Conservation (phyloP, 1,284 basidiomycete species). For the Rhodotorula sp. region DNA sequence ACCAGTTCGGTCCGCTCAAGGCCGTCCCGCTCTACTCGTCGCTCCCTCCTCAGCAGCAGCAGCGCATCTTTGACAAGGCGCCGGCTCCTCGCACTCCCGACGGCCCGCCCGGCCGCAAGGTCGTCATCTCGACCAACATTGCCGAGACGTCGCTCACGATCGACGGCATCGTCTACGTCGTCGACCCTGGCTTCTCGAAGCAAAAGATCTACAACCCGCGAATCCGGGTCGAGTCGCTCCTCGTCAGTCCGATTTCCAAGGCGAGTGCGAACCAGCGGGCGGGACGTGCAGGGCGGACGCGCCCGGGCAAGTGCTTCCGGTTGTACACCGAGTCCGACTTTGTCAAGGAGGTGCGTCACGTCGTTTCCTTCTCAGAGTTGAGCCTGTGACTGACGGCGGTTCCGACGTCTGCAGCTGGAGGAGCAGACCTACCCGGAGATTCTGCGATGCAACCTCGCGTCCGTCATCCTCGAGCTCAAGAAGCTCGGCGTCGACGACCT, state of each 20-base stretch:
- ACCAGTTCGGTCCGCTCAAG: constrained; percentile 73
- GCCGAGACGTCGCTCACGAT: constrained; percentile 98
- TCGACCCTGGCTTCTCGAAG: constrained; percentile 96
- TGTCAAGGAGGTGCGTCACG: constrained; percentile 63
- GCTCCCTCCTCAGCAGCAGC: constrained; percentile 88
- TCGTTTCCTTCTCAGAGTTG: no score
- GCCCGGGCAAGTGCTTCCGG: constrained; percentile 96
- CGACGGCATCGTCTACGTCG: constrained; percentile 98
- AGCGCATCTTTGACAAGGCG: constrained; percentile 88
- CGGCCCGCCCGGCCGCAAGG: constrained; percentile 84
- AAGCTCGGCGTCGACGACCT: constrained; percentile 71
- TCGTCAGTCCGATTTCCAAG: constrained; percentile 95
- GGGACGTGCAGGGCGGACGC: constrained; percentile 91
- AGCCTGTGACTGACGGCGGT: background rate
- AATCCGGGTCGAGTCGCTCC: constrained; percentile 89
- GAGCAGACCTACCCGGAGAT: constrained; percentile 98
- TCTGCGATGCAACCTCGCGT: constrained; percentile 84
- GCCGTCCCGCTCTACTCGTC: constrained; percentile 93
- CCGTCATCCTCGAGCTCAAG: constrained; percentile 89
- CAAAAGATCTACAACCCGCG: constrained; percentile 97
- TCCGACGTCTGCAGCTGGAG: constrained; percentile 60
- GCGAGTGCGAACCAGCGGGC: constrained; percentile 95
- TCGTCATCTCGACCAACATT: constrained; percentile 95
- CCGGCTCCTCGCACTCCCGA: constrained; percentile 63
- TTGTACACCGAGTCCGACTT: constrained; percentile 98